Evolutionary conservation across 805 yeast genomes (phyloP), one percentile per base, ranked within the genome.

Genomic region (Saccharomycopsis selenospora): DNA sequence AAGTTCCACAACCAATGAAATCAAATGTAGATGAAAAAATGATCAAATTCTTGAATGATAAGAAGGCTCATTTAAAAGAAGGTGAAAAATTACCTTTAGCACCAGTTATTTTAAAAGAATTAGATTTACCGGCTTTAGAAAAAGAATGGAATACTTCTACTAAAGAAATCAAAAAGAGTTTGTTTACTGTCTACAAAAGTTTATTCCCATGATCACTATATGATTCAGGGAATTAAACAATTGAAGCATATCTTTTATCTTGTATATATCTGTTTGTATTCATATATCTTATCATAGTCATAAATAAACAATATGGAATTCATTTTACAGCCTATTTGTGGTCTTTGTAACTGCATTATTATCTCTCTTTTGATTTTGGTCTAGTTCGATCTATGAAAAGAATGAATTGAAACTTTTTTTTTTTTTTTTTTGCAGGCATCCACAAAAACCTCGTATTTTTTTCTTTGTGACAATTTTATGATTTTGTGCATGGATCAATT

Each of bases 1-100:
- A 61, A 25, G 60, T 80, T 20, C 77, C 79, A 33, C 20, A 17
- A 14, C 38, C 38, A 14, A 7, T 14, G 18, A 33, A 33, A 10
- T 33, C 38, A 5, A 24, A 46, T 13, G 27, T 46, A 18, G 45
- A 40, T 29, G 28, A 46, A 17, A 17, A 24, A 18, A 28, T 46
- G 23, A 40, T 45, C 25, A 42, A 27, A 20, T 25, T 46, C 6
- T 38, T 46, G 30, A 40, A 40, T 13, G 28, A 25, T 2, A 40
- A 22, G 11, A 46, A 46, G 20, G 45, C 24, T 26, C 23, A 18
- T 13, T 26, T 38, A n/a, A 40, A 40, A 28, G 49, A 46, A 3
- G 45, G 38, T 22, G 49, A 23, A 24, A 29, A 25, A 14, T 27
- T 45, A n/a, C 49, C 49, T 27, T 17, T 22, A 11, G 49, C 49